These are phyloP conservation scores for Rubroboletus satanas DNA, from an alignment of 768 basidiomycete genomes.

Conservation along the genomic window DNA sequence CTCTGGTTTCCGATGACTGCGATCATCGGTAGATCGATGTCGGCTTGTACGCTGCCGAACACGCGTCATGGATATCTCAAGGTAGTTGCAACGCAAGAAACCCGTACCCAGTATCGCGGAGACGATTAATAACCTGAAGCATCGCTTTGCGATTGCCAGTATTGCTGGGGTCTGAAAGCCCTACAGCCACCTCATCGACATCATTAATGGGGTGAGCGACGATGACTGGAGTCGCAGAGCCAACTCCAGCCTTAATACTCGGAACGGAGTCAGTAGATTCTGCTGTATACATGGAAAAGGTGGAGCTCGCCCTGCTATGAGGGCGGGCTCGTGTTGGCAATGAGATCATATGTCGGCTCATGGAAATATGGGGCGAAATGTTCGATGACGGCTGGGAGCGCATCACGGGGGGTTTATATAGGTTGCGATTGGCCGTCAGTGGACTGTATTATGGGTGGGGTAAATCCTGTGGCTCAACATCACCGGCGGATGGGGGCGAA, in stretches of 20 bases:
- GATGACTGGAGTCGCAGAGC: neutral
- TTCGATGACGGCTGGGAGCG: neutral
- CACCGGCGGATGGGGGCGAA: neutral
- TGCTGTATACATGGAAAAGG: neutral
- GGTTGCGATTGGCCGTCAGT: neutral
- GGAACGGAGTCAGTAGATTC: neutral
- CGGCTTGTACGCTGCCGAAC: slow-evolving; percentile 52
- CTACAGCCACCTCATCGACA: slow-evolving; percentile 38
- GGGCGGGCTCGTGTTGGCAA: neutral
- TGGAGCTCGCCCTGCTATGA: neutral
- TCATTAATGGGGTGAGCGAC: neutral
- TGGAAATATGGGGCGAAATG: neutral
- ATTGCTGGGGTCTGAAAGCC: slow-evolving; percentile 46
- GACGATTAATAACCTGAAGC: slow-evolving; percentile 56
- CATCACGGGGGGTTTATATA: slow-evolving; percentile 9
- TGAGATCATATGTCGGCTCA: neutral
- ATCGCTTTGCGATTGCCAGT: slow-evolving; percentile 43
- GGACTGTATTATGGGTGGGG: neutral
- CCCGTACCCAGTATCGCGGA: slow-evolving; percentile 58
- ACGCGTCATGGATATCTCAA: neutral
- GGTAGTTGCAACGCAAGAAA: neutral
- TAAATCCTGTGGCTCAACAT: slow-evolving; percentile 1
- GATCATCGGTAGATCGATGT: slow-evolving; percentile 71
- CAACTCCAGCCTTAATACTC: neutral
- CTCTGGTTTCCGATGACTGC: slow-evolving; percentile 71